These are phyloP conservation scores for Coniochaeta prunicola DNA, from an alignment of 2,329 filamentous ascomycete species.

Conservation along the genomic window DNA sequence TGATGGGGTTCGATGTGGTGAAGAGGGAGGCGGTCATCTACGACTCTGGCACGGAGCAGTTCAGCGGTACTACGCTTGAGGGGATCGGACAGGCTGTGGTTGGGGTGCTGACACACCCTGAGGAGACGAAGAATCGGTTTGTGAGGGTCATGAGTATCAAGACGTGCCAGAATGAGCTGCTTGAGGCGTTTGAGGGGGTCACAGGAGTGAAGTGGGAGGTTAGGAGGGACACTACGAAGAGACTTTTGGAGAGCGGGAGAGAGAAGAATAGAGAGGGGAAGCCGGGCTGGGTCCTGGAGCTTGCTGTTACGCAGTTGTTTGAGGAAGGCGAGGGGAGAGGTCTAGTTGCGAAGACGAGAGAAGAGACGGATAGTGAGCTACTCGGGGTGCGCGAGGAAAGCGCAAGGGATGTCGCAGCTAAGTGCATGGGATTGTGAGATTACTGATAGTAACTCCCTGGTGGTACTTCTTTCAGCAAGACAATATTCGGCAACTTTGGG, in stretches of 20 bases:
- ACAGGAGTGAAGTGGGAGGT: not conserved
- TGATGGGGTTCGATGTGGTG: constrained; percentile 35
- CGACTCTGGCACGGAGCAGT: constrained; percentile 40
- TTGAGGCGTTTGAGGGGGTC: constrained; percentile 12
- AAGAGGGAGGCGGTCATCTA: constrained; percentile 32
- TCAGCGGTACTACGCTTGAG: constrained; percentile 40
- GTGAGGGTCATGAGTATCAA: constrained; percentile 38
- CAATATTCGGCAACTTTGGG: not conserved
- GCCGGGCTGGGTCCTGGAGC: not conserved
- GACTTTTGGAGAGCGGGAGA: not conserved
- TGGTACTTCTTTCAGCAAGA: not conserved
- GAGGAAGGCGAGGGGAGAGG: not conserved
- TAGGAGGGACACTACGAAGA: not conserved
- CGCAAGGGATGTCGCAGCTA: not conserved
- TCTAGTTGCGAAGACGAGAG: not conserved
- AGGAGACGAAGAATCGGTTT: constrained; percentile 44
- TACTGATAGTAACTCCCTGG: too few relatives aligned
- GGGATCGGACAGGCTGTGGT: constrained; percentile 40
- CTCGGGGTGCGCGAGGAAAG: not conserved
- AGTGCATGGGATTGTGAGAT: not conserved
- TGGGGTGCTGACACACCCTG: constrained; percentile 37
- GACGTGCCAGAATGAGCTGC: constrained; percentile 36
- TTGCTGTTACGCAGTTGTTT: not conserved
- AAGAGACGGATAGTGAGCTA: not conserved
- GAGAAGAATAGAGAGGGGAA: not conserved